Base-by-base conservation (phyloP, 208 protist genomes). In the Herpetomonas samuelpessoai region DNA sequence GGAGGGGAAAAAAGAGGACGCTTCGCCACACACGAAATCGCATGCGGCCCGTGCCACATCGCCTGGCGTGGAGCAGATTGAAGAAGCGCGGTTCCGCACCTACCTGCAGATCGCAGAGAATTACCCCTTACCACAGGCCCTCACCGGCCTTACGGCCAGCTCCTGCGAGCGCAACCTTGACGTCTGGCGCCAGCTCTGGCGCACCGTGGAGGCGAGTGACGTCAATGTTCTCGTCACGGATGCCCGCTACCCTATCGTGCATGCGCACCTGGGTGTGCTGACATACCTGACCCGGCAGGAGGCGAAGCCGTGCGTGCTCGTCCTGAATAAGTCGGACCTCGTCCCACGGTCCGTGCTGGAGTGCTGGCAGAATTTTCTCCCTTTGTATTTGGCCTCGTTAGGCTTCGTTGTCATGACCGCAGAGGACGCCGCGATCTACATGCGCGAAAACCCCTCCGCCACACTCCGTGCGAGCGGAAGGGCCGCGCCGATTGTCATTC, bases 141-240 rank as follows among this genome's bases (percentile, higher is more conserved):
- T 12, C 1, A 1, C 12, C 66, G 18, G 9, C 35, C 27, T 30
- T 48, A 18, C 55, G 75, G 27, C 48, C 22, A 98, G 87, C 69
- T 90, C 86, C 41, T 98, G 97, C 76, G 97, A 99, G 68, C 92
- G 91, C 28, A 99, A 99, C 69, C 16, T 99, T 1, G 95, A 99
- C 7, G 97, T 98, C n/a, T 99, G 97, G 97, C 83, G 97, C 25
- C 98, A 99, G 81, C 81, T 99, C 0, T 99, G 98, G 98, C 84
- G 97, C 29, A 97, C 96, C 0, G 81, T 97, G 9, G 98, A 99
- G 68, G 57, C 81, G 35, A 97, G 92, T 19, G 97, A 99, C 69
- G 81, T 99, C 3, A 73, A 98, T 18, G 53, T 98, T 0, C 28
- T 99, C 21, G 83, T 99, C 1, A 77, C 84, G 1, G 98, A 99